Evolutionary conservation across 192 early-diverging fungal genomes (phyloP), one percentile per base, ranked within the genome.

Genomic region (Backusella morwellensis): DNA sequence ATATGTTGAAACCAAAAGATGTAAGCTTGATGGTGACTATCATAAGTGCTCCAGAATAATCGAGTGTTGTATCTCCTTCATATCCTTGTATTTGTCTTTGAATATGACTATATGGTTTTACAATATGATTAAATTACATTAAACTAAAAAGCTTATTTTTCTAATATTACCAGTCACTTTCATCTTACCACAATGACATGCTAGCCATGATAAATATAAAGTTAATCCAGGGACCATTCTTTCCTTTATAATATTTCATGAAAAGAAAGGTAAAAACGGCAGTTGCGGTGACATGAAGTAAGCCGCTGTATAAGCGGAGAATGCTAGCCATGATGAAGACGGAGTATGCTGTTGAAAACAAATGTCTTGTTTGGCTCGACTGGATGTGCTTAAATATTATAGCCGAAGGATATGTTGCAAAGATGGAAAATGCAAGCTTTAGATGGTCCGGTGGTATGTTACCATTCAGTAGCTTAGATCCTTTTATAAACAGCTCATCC

Each of bases 41-140:
- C 97, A 99, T 99, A 84, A 96, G 93, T 0, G 96, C 94, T 19
- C 95, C 94, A 12, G 97, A 95, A 67, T 93, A 86, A 85, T 99
- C 97, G 77, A 95, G 88, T 29, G 81, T 79, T 11, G 87, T 88
- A 70, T 87, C 82, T 14, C 81, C 79, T 41, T 36, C 41, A 35
- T 11, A 26, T 26, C 59, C 77, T 75, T 54, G 54, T 71, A 35
- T 56, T 75, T 73, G 36, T 71, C 47, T 74, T 47, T 81, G 56
- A 29, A 63, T 59, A 59, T 59, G 56, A 26, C 56, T 59, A 26
- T 26, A 32, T 32, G 2, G 19, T 12, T 26, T 1, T 44, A 12
- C 42, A 44, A 15, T 32, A 44, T 44, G 11, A 14, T 44, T 12
- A 44, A 15, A 44, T 38, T 38, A 38, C 38, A 56, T 9, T 7